phyloP scores from a whole-genome alignment of 768 basidiomycete species.

The Lactarius pseudohatsudake region DNA sequence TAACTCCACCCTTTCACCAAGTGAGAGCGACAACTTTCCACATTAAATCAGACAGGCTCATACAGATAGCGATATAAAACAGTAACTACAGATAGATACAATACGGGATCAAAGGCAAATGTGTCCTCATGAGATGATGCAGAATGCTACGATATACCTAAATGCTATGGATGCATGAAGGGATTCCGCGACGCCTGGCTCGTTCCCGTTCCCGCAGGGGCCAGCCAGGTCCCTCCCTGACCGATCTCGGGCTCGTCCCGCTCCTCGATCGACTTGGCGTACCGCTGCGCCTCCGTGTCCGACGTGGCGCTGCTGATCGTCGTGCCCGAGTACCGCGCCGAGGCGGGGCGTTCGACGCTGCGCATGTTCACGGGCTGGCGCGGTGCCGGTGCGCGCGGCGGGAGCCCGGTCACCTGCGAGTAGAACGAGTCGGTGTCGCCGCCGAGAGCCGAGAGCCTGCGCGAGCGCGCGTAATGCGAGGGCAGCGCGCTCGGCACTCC shows the following conservation, averaged over 20 bases:
- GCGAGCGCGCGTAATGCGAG: slow-evolving; percentile 20
- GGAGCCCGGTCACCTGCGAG: slow-evolving; percentile 65
- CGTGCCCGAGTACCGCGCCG: slow-evolving; percentile 51
- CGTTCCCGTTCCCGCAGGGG: slow-evolving; percentile 6
- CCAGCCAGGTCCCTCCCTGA: background rate
- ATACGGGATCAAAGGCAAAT: background rate
- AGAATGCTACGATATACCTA: background rate
- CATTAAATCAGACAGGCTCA: background rate
- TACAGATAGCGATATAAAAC: background rate
- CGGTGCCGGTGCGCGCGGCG: slow-evolving; percentile 63
- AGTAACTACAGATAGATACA: background rate
- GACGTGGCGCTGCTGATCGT: slow-evolving; percentile 41
- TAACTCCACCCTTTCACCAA: too few species aligned
- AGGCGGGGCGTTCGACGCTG: slow-evolving; percentile 34
- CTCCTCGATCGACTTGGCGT: slow-evolving; percentile 48
- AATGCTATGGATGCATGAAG: background rate
- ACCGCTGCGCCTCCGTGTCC: slow-evolving; percentile 59
- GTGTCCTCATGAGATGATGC: background rate
- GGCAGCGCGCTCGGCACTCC: slow-evolving; percentile 39
- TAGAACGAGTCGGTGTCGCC: slow-evolving; percentile 58
- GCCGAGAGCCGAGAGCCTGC: slow-evolving; percentile 35
- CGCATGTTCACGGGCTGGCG: slow-evolving; percentile 58
- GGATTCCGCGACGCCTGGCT: background rate
- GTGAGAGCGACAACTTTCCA: background rate
- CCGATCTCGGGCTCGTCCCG: slow-evolving; percentile 3